phyloP scores from a whole-genome alignment of 768 basidiomycete genomes.

The Trametopsis cervina region DNA sequence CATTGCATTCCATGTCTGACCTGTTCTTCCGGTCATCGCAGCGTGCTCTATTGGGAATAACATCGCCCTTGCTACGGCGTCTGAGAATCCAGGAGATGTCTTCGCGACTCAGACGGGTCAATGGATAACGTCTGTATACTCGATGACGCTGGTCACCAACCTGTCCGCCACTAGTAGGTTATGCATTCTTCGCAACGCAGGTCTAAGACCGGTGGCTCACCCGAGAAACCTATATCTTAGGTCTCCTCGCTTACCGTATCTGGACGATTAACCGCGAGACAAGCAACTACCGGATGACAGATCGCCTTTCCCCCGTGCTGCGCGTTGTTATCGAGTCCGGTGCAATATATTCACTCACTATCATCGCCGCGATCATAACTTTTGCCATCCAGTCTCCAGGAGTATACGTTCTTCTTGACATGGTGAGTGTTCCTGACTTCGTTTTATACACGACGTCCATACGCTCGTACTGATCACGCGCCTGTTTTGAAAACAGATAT shows the following conservation, averaged over 20 bases:
- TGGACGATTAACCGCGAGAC: constrained; percentile 22
- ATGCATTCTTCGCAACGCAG: neutral
- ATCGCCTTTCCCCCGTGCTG: constrained; percentile 21
- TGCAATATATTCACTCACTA: constrained; percentile 29
- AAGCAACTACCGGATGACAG: constrained; percentile 11
- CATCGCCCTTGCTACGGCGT: constrained; percentile 13
- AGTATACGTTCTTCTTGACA: constrained; percentile 30
- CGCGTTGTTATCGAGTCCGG: constrained; percentile 31
- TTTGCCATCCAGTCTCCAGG: constrained; percentile 24
- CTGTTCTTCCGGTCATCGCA: neutral
- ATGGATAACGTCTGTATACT: constrained; percentile 31
- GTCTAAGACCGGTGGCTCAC: no score
- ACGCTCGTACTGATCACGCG: no score
- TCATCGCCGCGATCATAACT: constrained; percentile 26
- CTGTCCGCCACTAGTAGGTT: constrained; percentile 25
- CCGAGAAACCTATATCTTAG: no score
- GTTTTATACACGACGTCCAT: no score
- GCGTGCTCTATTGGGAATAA: constrained; percentile 18
- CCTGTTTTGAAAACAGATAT: constrained; percentile 21
- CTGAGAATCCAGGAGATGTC: constrained; percentile 14
- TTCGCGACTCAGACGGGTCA: constrained; percentile 21
- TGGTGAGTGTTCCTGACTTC: constrained; percentile 24
- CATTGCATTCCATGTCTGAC: neutral
- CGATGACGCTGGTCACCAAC: constrained; percentile 27
- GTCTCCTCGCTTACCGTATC: constrained; percentile 25